These are phyloP conservation scores for Dittrichia graveolens DNA, from an alignment of 129 eudicot species.

Conservation along the genomic window DNA sequence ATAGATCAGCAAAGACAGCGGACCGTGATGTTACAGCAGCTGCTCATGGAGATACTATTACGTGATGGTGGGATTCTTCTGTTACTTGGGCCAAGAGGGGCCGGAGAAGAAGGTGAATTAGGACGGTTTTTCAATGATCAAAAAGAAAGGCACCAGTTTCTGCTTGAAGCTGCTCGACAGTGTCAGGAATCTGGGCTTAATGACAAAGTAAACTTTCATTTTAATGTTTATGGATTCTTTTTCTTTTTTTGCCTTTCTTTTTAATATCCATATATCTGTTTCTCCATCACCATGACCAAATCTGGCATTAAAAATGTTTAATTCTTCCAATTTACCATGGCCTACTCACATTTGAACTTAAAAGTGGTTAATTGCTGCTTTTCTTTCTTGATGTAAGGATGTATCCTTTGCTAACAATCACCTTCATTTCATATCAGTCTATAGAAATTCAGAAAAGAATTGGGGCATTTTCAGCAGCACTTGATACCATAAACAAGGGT, in stretches of 20 bases:
- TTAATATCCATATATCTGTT: neutral
- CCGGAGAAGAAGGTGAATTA: constrained; percentile 91
- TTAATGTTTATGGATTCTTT: neutral
- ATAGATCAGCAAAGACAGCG: constrained; percentile 91
- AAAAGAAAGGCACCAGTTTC: constrained; percentile 64
- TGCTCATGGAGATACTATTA: constrained; percentile 68
- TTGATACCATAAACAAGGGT: constrained; percentile 85
- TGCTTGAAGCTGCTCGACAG: constrained; percentile 89
- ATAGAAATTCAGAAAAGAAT: constrained; percentile 89
- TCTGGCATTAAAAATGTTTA: neutral
- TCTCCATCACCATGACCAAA: too few species aligned
- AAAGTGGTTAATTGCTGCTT: neutral
- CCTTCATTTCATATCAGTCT: constrained; percentile 47
- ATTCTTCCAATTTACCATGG: neutral
- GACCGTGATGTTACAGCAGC: constrained; percentile 79
- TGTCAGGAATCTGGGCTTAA: constrained; percentile 90
- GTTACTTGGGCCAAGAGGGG: constrained; percentile 82
- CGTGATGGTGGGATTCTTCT: constrained; percentile 75
- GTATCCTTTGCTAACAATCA: neutral
- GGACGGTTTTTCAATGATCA: constrained; percentile 67
- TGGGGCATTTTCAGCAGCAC: constrained; percentile 92
- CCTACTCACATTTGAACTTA: neutral
- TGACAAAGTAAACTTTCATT: constrained; percentile 62
- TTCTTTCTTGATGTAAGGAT: neutral
- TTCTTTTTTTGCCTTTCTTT: neutral